Percentiles rank a stretch among this genome's conserved stretches.
phyloP scores from a whole-genome alignment of 2,329 filamentous ascomycete species.

The Pezicula neosporulosa region DNA sequence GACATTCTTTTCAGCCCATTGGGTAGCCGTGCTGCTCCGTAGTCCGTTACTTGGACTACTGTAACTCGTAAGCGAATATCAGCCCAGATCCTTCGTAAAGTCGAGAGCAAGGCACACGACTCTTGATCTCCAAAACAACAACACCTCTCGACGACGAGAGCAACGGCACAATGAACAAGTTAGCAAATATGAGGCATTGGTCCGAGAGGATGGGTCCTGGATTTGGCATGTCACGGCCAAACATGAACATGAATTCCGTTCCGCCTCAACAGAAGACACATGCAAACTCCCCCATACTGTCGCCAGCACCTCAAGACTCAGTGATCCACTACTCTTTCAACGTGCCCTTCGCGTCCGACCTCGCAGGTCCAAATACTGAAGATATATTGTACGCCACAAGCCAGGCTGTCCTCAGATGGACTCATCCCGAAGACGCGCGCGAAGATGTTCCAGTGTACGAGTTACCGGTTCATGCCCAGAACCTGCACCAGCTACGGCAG shows the following conservation, averaged over 20 bases:
- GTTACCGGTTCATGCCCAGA: slow-evolving; percentile 86
- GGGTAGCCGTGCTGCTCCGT: neutral
- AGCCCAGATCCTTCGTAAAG: slow-evolving; percentile 7
- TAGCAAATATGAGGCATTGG: slow-evolving; percentile 71
- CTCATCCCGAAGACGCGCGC: slow-evolving; percentile 81
- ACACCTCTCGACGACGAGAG: slow-evolving; percentile 1
- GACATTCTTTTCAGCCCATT: too few species aligned
- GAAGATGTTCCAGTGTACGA: slow-evolving; percentile 84
- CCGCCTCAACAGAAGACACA: slow-evolving; percentile 50
- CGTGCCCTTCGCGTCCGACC: slow-evolving; percentile 89
- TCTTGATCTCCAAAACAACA: slow-evolving; percentile 3
- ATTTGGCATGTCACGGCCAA: slow-evolving; percentile 58
- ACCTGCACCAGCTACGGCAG: slow-evolving; percentile 74
- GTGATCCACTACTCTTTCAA: slow-evolving; percentile 95
- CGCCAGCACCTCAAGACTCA: slow-evolving; percentile 68
- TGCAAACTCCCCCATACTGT: slow-evolving; percentile 54
- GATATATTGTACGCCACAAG: slow-evolving; percentile 91
- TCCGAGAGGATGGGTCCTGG: slow-evolving; percentile 66
- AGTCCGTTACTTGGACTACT: neutral
- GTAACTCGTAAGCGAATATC: neutral
- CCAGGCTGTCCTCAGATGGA: slow-evolving; percentile 87
- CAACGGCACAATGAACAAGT: slow-evolving; percentile 60
- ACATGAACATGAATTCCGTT: slow-evolving; percentile 42
- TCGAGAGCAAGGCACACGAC: slow-evolving; percentile 4
- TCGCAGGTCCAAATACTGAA: slow-evolving; percentile 88